A percentile compares a stretch with the other conserved stretches of the same genome.
These are phyloP conservation scores for Prunus mume DNA, from an alignment of 306 rosid species.

Conservation along the genomic window DNA sequence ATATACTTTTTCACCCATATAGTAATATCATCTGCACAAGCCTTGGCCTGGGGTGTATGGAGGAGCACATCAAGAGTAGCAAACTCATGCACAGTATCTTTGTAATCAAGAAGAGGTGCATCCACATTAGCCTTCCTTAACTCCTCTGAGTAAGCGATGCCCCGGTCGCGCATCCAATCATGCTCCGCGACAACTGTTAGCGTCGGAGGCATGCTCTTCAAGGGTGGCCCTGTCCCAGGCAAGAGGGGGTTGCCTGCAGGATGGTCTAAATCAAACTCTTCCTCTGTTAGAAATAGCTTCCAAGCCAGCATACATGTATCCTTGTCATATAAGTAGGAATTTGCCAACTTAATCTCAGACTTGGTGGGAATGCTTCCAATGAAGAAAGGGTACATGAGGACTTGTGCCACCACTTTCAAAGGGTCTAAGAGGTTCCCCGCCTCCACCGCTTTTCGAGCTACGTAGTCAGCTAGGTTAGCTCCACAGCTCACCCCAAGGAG, in stretches of 20 bases:
- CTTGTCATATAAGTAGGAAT: slow-evolving; percentile 86
- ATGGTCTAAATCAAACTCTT: slow-evolving; percentile 74
- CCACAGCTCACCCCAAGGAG: slow-evolving; percentile 96
- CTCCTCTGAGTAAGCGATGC: slow-evolving; percentile 58
- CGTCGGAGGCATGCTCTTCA: slow-evolving; percentile 80
- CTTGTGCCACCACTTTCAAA: slow-evolving; percentile 84
- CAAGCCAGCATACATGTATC: slow-evolving; percentile 85
- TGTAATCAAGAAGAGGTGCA: slow-evolving; percentile 29
- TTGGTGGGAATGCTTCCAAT: slow-evolving; percentile 67
- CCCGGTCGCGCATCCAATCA: slow-evolving; percentile 92
- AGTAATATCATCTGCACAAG: slow-evolving; percentile 34
- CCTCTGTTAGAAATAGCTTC: slow-evolving; percentile 76
- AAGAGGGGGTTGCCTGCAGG: slow-evolving; percentile 79
- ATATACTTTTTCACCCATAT: slow-evolving; percentile 37
- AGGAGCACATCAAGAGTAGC: slow-evolving; percentile 38
- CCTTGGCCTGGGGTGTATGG: slow-evolving; percentile 26
- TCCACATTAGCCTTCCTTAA: slow-evolving; percentile 27
- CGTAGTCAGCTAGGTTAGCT: slow-evolving; percentile 78
- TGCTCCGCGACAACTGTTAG: slow-evolving; percentile 82
- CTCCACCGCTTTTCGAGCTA: slow-evolving; percentile 77
- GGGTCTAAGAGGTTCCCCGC: slow-evolving; percentile 78
- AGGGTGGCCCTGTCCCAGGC: slow-evolving; percentile 55
- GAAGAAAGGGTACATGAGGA: slow-evolving; percentile 80
- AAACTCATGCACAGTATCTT: slow-evolving; percentile 35
- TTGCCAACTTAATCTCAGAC: slow-evolving; percentile 83